A percentile compares a stretch with the other conserved stretches of the same genome.
Conservation (phyloP, 2,329 filamentous ascomycete genomes). For the Trichoderma sp. region DNA sequence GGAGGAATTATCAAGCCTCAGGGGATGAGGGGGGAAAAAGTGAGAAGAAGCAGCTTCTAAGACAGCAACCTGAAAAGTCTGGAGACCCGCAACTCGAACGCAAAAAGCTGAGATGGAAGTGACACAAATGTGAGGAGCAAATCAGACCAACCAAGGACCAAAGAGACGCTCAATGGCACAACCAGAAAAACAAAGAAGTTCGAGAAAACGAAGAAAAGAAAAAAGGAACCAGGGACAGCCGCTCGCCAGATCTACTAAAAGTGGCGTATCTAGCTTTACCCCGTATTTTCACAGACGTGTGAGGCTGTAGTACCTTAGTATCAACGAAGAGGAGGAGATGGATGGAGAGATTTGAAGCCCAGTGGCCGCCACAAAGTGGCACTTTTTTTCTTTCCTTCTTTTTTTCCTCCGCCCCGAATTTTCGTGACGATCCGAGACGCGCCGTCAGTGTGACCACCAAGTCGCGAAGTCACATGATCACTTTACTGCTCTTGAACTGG, state of each 20-base stretch:
- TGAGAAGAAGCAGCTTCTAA: slow-evolving; percentile 22
- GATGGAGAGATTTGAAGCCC: not conserved
- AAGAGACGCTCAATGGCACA: not conserved
- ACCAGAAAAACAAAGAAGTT: not conserved
- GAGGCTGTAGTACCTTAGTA: not conserved
- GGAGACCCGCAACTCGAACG: not conserved
- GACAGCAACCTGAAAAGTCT: slow-evolving; percentile 17
- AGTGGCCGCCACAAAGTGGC: slow-evolving; percentile 24
- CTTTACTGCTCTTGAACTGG: slow-evolving; percentile 21
- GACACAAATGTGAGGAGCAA: slow-evolving; percentile 13
- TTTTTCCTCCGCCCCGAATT: slow-evolving; percentile 1
- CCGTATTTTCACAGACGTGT: no score
- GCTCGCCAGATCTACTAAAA: slow-evolving; percentile 12
- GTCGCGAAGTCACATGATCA: slow-evolving; percentile 31
- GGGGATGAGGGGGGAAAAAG: slow-evolving; percentile 18
- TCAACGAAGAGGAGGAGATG: not conserved
- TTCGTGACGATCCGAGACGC: slow-evolving; percentile 26
- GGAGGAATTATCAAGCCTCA: slow-evolving; percentile 15
- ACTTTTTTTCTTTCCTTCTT: not conserved
- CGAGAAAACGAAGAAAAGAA: not conserved
- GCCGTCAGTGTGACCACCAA: slow-evolving; percentile 23
- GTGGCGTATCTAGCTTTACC: slow-evolving; percentile 10
- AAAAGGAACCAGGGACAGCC: not conserved
- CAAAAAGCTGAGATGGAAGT: slow-evolving; percentile 30
- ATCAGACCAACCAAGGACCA: not conserved